A percentile compares a stretch with the other conserved stretches of the same genome.
Evolutionary conservation across 176 grass and related monocot species (phyloP).

Genomic region (Stipa capillata): DNA sequence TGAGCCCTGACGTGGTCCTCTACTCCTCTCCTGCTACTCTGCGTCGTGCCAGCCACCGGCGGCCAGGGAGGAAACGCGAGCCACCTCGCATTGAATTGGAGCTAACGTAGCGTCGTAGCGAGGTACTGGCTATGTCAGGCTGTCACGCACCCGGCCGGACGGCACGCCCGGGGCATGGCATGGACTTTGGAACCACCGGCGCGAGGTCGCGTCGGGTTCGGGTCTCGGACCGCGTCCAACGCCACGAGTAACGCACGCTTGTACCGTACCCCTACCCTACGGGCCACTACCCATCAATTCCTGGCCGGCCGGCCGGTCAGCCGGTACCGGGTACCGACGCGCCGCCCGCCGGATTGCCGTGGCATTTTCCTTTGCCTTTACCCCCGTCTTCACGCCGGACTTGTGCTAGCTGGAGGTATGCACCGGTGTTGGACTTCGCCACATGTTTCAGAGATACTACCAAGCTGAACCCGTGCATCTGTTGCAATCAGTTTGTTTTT

Average conservation of each 20-base stretch:
- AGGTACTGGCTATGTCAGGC: neutral
- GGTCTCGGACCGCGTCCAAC: neutral
- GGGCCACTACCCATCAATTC: constrained; percentile 23
- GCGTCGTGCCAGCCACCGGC: neutral
- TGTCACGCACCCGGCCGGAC: neutral
- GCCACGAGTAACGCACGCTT: constrained; percentile 9
- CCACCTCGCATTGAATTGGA: neutral
- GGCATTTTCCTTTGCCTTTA: neutral
- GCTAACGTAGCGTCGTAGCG: neutral
- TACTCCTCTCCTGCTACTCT: neutral
- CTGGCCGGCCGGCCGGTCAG: neutral
- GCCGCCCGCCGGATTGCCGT: neutral
- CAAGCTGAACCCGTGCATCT: no score
- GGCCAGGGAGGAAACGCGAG: neutral
- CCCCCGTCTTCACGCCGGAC: neutral
- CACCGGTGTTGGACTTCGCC: neutral
- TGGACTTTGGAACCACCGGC: constrained; percentile 30
- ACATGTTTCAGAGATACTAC: no score
- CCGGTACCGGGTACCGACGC: neutral
- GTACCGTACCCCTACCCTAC: no score
- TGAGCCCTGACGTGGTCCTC: neutral
- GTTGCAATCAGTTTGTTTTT: no score
- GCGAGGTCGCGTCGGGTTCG: neutral
- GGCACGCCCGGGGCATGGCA: neutral
- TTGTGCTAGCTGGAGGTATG: neutral